A percentile compares a stretch with the other conserved stretches of the same genome.
Conservation (phyloP, 441 rosid genomes). For the Melastoma candidum region DNA sequence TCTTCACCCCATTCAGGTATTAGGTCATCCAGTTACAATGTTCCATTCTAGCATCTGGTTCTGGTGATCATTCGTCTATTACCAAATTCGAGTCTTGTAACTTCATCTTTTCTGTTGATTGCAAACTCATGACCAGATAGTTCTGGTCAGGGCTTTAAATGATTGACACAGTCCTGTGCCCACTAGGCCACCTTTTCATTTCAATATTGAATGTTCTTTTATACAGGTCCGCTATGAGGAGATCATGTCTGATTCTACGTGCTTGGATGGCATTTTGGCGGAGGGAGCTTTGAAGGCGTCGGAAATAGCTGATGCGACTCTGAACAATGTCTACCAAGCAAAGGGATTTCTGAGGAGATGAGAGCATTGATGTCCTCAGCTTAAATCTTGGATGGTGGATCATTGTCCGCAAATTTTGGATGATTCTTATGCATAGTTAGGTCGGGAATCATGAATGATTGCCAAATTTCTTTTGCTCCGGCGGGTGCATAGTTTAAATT, state of each 20-base stretch:
- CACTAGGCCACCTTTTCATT: too few relatives aligned
- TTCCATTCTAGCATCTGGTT: neutral
- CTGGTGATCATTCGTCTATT: neutral
- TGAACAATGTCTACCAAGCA: slow-evolving; percentile 57
- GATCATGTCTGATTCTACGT: slow-evolving; percentile 52
- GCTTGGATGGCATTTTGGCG: slow-evolving; percentile 50
- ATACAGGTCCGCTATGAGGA: slow-evolving; percentile 48
- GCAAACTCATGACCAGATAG: too few relatives aligned
- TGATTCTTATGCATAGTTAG: too few relatives aligned
- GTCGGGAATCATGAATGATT: too few relatives aligned
- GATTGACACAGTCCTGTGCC: too few relatives aligned
- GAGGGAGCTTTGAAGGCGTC: slow-evolving; percentile 64
- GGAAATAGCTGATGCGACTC: slow-evolving; percentile 56
- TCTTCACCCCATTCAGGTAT: slow-evolving; percentile 84
- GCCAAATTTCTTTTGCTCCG: too few relatives aligned
- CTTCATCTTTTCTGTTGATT: too few relatives aligned
- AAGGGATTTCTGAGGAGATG: slow-evolving; percentile 68
- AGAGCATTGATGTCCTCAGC: slow-evolving; percentile 9
- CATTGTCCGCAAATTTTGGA: slow-evolving; percentile 6
- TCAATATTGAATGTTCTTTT: neutral
- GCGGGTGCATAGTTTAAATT: too few relatives aligned
- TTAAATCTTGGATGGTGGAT: slow-evolving; percentile 4
- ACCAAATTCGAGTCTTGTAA: too few relatives aligned
- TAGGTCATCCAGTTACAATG: slow-evolving; percentile 4
- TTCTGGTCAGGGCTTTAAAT: too few relatives aligned